Conservation (phyloP, 306 rosid genomes). For the Cucurbita argyrosperma region DNA sequence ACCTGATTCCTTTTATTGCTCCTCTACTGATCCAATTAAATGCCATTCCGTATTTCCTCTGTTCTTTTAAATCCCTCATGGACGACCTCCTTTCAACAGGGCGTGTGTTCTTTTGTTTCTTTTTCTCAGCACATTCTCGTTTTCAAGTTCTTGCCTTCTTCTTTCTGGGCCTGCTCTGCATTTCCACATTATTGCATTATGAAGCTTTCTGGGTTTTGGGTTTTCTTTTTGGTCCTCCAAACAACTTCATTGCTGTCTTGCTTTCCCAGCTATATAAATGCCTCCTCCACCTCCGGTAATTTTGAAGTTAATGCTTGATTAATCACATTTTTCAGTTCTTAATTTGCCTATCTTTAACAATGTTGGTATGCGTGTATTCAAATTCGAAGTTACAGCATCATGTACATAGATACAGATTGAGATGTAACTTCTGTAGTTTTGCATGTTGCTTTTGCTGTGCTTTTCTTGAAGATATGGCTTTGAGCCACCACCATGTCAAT, state of each 20-base stretch:
- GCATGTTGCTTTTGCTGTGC: not conserved
- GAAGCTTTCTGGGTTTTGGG: slow-evolving; percentile 46
- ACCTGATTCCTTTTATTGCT: not conserved
- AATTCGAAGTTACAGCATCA: not conserved
- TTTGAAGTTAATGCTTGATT: not conserved
- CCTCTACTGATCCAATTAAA: not conserved
- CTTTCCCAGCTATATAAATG: not conserved
- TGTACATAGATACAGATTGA: not conserved
- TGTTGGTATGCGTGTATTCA: not conserved
- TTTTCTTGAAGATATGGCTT: not conserved
- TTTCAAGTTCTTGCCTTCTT: not conserved
- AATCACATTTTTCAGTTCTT: not conserved
- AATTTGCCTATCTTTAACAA: not conserved
- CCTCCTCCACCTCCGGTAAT: slow-evolving; percentile 2
- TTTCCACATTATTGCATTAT: slow-evolving; percentile 13
- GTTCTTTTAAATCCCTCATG: not conserved
- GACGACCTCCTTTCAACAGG: not conserved
- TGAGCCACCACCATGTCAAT: not conserved
- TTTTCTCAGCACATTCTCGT: not conserved
- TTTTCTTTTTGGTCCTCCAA: slow-evolving; percentile 19
- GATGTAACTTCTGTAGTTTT: not conserved
- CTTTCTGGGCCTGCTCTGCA: not conserved
- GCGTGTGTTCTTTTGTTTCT: not conserved
- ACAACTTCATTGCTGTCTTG: not conserved
- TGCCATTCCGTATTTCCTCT: not conserved